These are phyloP conservation scores for Aegilops bicornis DNA, from an alignment of 176 grass and related monocot species.

Conservation along the genomic window DNA sequence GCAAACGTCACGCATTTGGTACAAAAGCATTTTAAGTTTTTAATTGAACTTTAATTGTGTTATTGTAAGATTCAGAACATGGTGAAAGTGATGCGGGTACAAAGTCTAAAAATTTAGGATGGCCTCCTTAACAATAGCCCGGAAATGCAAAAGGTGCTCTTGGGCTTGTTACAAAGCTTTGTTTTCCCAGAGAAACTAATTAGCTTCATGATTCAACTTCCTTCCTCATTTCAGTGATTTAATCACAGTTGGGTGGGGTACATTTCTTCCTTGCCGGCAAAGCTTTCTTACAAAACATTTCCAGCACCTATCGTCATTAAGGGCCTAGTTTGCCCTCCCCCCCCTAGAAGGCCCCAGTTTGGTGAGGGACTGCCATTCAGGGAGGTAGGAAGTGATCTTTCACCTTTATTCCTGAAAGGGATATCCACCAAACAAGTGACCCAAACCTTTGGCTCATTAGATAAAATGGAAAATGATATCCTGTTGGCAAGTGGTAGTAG, in stretches of 20 bases:
- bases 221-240: neutral
- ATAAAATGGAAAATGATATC: conserved; percentile 14
- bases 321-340: neutral
- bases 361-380: neutral
- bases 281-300: neutral
- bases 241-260: too few relatives aligned
- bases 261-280: neutral
- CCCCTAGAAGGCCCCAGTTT: neutral
- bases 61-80: neutral
- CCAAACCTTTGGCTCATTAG: conserved; percentile 1
- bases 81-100: neutral
- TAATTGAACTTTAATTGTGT: neutral
- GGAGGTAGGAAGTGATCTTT: neutral
- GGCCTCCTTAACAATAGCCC: neutral
- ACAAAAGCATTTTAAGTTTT: neutral
- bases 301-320: neutral
- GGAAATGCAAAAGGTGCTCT: too few relatives aligned
- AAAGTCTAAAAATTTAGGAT: neutral
- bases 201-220: neutral
- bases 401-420: conserved; percentile 13
- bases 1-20: neutral
- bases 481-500: neutral
- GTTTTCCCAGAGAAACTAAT: neutral
- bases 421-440: conserved; percentile 16
- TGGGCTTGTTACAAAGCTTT: neutral